Conservation (phyloP, 768 basidiomycete species). For the Rhizopogon vesiculosus region DNA sequence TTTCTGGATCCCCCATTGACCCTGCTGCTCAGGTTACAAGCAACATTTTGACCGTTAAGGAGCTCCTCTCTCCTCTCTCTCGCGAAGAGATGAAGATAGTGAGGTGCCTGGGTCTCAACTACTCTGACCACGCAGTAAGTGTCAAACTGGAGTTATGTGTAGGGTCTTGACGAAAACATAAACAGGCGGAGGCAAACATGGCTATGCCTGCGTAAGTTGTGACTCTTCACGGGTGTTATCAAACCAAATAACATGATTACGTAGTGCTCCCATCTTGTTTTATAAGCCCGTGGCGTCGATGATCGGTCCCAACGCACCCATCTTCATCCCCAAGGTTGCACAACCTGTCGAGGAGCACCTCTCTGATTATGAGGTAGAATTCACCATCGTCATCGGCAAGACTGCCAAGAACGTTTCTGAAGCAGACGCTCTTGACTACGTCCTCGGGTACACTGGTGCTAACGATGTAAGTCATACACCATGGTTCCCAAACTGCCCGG, state of each 20-base stretch:
- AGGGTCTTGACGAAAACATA: background rate
- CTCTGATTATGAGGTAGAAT: conserved; percentile 80
- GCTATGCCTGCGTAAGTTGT: conserved; percentile 53
- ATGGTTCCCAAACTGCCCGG: background rate
- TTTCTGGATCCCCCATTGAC: conserved; percentile 66
- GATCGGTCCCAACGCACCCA: conserved; percentile 63
- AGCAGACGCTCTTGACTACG: conserved; percentile 78
- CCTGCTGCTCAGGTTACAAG: conserved; percentile 58
- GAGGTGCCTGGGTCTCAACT: conserved; percentile 77
- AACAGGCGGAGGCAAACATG: conserved; percentile 62
- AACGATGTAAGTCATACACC: conserved; percentile 56
- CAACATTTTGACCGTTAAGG: conserved; percentile 63
- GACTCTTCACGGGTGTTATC: background rate
- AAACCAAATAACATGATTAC: background rate
- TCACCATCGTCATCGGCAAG: conserved; percentile 81
- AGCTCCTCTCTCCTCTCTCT: conserved; percentile 65
- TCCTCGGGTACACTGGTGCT: conserved; percentile 76
- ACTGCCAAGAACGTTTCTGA: conserved; percentile 75
- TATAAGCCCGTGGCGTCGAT: conserved; percentile 72
- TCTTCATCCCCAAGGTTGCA: conserved; percentile 60
- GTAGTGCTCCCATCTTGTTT: conserved; percentile 69
- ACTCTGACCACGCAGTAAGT: conserved; percentile 76
- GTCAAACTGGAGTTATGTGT: background rate
- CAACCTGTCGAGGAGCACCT: conserved; percentile 69
- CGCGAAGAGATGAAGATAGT: conserved; percentile 64